phyloP scores from a whole-genome alignment of 1,139 yeast genomes.

The Tardiomyces depauwii region DNA sequence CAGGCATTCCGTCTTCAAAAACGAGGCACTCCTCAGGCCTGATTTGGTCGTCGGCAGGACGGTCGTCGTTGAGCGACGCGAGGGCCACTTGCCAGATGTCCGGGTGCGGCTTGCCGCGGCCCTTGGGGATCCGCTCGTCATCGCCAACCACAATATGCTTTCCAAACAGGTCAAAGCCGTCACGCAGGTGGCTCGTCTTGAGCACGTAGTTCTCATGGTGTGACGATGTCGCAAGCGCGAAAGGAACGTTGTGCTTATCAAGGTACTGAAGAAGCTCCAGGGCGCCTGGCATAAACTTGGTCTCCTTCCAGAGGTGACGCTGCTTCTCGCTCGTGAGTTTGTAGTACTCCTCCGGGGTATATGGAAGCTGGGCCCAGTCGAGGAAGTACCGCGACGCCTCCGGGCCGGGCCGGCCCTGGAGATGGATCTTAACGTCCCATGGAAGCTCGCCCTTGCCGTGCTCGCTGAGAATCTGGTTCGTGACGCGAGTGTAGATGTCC shows the following conservation, averaged over 20 bases:
- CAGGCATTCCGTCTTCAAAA: slow-evolving; percentile 92
- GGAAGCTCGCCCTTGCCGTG: slow-evolving; percentile 71
- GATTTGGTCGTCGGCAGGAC: slow-evolving; percentile 33
- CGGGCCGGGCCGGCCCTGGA: slow-evolving; percentile 88
- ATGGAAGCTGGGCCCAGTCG: slow-evolving; percentile 54
- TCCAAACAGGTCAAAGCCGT: slow-evolving; percentile 53
- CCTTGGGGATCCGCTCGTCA: slow-evolving; percentile 66
- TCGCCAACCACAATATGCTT: slow-evolving; percentile 74
- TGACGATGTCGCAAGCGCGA: slow-evolving; percentile 91
- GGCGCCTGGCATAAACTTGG: slow-evolving; percentile 78
- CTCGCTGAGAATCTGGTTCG: slow-evolving; percentile 50
- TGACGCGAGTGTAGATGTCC: slow-evolving; percentile 72
- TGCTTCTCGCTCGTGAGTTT: slow-evolving; percentile 45
- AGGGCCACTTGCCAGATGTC: slow-evolving; percentile 86
- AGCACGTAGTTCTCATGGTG: slow-evolving; percentile 43
- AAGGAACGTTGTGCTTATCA: slow-evolving; percentile 44
- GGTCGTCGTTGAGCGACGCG: slow-evolving; percentile 44
- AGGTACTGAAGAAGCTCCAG: slow-evolving; percentile 49
- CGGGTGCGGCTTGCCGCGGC: slow-evolving; percentile 88
- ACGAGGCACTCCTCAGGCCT: slow-evolving; percentile 69
- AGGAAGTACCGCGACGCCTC: slow-evolving; percentile 51
- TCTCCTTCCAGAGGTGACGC: slow-evolving; percentile 45
- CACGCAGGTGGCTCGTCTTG: slow-evolving; percentile 58
- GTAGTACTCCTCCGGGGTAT: slow-evolving; percentile 52
- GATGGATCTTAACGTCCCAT: slow-evolving; percentile 77